Conservation (phyloP, 192 early-diverging fungal species). For the Backusella circina region DNA sequence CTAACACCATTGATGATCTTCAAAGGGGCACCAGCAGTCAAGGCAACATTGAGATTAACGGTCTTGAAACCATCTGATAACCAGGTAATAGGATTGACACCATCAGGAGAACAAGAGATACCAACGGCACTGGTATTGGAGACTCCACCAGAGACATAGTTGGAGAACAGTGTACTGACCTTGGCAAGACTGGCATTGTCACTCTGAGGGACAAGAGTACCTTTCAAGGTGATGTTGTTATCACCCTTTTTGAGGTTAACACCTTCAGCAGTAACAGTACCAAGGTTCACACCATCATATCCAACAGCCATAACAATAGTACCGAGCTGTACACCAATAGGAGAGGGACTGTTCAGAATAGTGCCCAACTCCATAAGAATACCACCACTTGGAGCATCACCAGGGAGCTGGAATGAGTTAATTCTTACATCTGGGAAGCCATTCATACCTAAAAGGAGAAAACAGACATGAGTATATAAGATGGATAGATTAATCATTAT, state of each 20-base stretch:
- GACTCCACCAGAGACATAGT: conserved; percentile 44
- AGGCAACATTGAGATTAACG: conserved; percentile 45
- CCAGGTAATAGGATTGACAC: conserved; percentile 44
- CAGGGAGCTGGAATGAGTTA: conserved; percentile 47
- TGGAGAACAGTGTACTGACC: conserved; percentile 46
- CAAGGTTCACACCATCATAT: conserved; percentile 42
- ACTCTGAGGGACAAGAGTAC: conserved; percentile 46
- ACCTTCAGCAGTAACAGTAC: conserved; percentile 42
- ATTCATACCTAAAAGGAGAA: conserved; percentile 50
- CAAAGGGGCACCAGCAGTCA: conserved; percentile 36
- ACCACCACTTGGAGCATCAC: conserved; percentile 51
- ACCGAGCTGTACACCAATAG: conserved; percentile 54
- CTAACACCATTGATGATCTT: conserved; percentile 49
- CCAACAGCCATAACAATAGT: conserved; percentile 47
- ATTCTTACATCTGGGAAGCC: conserved; percentile 50
- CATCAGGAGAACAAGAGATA: conserved; percentile 48
- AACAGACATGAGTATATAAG: too few relatives aligned
- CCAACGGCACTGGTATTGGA: conserved; percentile 46
- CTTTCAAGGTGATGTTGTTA: conserved; percentile 48
- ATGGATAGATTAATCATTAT: too few relatives aligned
- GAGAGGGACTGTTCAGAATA: conserved; percentile 48
- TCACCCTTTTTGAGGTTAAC: conserved; percentile 34
- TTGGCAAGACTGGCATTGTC: conserved; percentile 36
- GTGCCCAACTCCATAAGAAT: conserved; percentile 51
- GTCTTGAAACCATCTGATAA: conserved; percentile 45